These are phyloP conservation scores for Penicillium sp. DNA, from an alignment of 2,329 filamentous ascomycete species.

Conservation along the genomic window DNA sequence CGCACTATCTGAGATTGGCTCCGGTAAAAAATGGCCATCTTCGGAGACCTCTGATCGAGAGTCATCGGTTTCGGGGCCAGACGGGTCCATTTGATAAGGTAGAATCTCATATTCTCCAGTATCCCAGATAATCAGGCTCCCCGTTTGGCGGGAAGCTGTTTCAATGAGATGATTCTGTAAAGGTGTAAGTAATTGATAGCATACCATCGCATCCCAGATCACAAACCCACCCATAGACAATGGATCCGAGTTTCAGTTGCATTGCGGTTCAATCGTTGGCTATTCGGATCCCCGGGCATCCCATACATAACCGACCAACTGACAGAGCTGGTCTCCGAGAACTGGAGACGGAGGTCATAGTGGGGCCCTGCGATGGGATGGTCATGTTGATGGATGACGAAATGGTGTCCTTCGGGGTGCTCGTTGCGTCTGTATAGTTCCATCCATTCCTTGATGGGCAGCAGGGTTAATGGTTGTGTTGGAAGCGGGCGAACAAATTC, in stretches of 20 bases:
- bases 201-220: not conserved
- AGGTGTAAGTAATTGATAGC: not conserved
- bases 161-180: constrained; percentile 60
- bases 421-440: constrained; percentile 50
- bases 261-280: constrained; percentile 54
- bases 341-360: constrained; percentile 69
- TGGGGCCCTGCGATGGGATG: constrained; percentile 67
- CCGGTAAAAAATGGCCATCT: not conserved
- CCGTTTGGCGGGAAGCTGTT: constrained; percentile 54
- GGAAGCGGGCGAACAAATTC: constrained; percentile 26
- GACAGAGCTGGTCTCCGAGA: constrained; percentile 64
- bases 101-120: constrained; percentile 59
- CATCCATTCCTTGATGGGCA: constrained; percentile 45
- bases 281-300: constrained; percentile 58
- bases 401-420: constrained; percentile 52
- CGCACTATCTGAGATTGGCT: constrained; percentile 32
- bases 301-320: constrained; percentile 66
- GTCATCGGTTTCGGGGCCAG: constrained; percentile 39
- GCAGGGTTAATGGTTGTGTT: constrained; percentile 26
- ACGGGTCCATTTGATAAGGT: constrained; percentile 38
- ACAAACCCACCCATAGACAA: constrained; percentile 54
- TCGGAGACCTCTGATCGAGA: constrained; percentile 25
- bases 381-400: constrained; percentile 71
- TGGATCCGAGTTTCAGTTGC: constrained; percentile 63
- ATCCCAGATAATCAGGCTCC: constrained; percentile 63